Percentiles rank a stretch among this genome's conserved stretches.
Evolutionary conservation across 176 grass and related monocot species (phyloP).

Genomic region (Triticum dicoccoides): DNA sequence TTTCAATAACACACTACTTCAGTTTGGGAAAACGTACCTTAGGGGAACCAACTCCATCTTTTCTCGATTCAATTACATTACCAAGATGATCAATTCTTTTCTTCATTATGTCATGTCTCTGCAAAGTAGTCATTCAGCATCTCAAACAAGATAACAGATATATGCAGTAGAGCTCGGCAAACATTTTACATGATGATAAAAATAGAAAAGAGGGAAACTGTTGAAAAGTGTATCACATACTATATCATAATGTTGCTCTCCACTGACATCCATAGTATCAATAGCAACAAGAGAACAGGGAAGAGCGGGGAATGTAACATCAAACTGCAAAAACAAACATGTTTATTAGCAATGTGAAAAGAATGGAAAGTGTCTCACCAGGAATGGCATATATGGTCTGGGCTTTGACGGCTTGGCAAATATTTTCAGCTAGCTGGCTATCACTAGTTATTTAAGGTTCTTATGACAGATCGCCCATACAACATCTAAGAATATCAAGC

Average conservation of each 20-base stretch:
- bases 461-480: background rate
- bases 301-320: constrained; percentile 86
- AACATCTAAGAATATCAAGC: constrained; percentile 8
- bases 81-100: constrained; percentile 83
- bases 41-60: constrained; percentile 74
- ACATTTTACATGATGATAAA: constrained; percentile 30
- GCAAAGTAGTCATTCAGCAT: constrained; percentile 35
- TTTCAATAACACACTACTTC: constrained; percentile 3
- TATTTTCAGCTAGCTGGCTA: constrained; percentile 10
- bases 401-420: background rate
- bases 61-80: constrained; percentile 89
- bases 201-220: constrained; percentile 26
- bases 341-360: constrained; percentile 23
- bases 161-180: constrained; percentile 1
- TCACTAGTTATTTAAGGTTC: background rate
- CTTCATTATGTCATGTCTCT: constrained; percentile 98
- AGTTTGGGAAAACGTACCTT: constrained; percentile 54
- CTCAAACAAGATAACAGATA: constrained; percentile 27
- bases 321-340: constrained; percentile 79
- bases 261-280: constrained; percentile 99
- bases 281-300: constrained; percentile 95
- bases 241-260: constrained; percentile 99
- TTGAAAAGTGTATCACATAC: constrained; percentile 51
- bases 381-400: constrained; percentile 15
- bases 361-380: background rate